Base-by-base conservation (phyloP, 2,329 filamentous ascomycete species). In the Calonectria pteridis region DNA sequence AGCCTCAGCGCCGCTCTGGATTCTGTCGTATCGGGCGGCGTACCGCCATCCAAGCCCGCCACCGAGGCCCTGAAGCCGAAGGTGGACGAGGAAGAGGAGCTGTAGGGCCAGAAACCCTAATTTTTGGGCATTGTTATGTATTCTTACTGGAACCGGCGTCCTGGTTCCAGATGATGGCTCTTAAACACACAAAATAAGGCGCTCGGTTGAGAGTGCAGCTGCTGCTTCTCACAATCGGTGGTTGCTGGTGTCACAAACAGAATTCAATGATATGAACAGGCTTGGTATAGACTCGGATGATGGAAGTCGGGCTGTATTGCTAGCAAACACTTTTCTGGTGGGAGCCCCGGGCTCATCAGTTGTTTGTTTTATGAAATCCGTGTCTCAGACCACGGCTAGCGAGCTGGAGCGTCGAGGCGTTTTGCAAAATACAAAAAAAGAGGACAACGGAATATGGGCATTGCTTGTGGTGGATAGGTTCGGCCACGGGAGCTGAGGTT, bases 41-140 rank as follows among this genome's bases (percentile, higher is more conserved):
- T 80, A 58, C 74, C 72, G 49, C 72, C 80, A 16, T 73, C 69
- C 40, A 78, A 80, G 72, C 67, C 78, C 63, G 64, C 78, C 4
- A 58, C 75, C 20, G 75, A 80, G 65, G 72, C 76, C 11, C 73
- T 75, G 59, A 81, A 77, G 59, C 67, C 77, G 63, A 83, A 81
- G 69, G 58, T 78, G n/a, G 79, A 83, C 49, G 84, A 84, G 31
- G 85, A 86, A 73, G 85, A 86, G 77, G 85, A 86, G 78, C 80
- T 86, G 75, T 89, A 55, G 53, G 37, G 7, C 29, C 33, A 62
- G n/a, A 23, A 20, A 43, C 58, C 26, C 29, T 63, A 29, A 69
- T 40, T 26, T 26, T 63, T 50, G 51, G 69, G 53, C 46, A 33
- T 67, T 62, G 53, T 35, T 68, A 14, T 62, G 33, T 28, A 31